Percentiles rank a stretch among this genome's conserved stretches.
Conservation (phyloP, 768 basidiomycete species). For the Lentinula edodes region DNA sequence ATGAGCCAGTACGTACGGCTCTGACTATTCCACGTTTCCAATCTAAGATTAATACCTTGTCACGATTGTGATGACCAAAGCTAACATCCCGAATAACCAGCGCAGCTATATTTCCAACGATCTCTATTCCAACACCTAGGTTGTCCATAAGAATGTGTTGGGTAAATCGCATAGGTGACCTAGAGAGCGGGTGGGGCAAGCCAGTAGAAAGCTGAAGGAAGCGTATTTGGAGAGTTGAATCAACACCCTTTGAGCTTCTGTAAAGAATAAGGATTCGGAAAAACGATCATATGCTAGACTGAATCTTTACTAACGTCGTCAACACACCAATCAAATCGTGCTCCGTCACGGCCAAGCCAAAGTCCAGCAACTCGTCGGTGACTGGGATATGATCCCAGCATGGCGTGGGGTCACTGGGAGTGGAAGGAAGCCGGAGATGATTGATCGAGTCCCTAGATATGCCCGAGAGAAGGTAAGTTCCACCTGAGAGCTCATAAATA, state of each 20-base stretch:
- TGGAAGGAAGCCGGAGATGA: neutral
- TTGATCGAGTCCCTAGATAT: neutral
- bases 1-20: neutral
- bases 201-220: conserved; percentile 5
- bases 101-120: conserved; percentile 2
- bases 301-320: conserved; percentile 1
- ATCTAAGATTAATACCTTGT: conserved; percentile 1
- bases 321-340: conserved; percentile 6
- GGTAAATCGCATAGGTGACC: neutral
- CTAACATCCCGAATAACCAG: conserved; percentile 1
- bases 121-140: conserved; percentile 5
- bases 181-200: conserved; percentile 1
- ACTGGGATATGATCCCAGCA: conserved; percentile 1
- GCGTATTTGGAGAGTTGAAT: neutral
- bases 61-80: neutral
- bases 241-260: neutral
- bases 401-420: neutral
- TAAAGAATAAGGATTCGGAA: neutral
- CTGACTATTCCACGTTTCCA: conserved; percentile 4
- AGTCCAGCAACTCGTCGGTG: neutral
- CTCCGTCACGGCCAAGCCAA: conserved; percentile 2
- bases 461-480: conserved; percentile 4
- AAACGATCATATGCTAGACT: neutral
- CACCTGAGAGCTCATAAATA: conserved; percentile 5
- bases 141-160: neutral